A percentile compares a stretch with the other conserved stretches of the same genome.
Evolutionary conservation across 1,284 basidiomycete species (phyloP).

Genomic region (Veloporphyrellus conicus): DNA sequence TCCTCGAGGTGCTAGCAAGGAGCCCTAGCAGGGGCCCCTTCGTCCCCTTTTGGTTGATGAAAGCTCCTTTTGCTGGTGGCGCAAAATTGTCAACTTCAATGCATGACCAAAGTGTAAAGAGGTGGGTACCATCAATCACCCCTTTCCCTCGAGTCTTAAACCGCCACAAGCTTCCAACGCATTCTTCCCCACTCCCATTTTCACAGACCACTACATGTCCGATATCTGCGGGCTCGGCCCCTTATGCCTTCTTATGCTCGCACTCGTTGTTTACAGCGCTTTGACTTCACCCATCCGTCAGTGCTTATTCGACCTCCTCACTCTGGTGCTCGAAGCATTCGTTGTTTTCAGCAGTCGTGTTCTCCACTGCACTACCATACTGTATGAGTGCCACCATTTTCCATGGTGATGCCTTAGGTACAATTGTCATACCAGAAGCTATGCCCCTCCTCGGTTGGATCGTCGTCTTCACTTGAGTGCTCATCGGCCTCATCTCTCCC

Average conservation of each 20-base stretch:
- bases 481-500: constrained; percentile 13
- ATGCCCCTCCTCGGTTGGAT: constrained; percentile 15
- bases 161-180: too few species aligned
- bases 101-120: too few species aligned
- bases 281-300: background rate
- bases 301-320: constrained; percentile 12
- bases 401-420: constrained; percentile 16
- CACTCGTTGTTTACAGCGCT: background rate
- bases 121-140: too few species aligned
- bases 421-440: constrained; percentile 8
- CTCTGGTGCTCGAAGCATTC: constrained; percentile 18
- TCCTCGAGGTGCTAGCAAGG: background rate
- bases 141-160: too few species aligned
- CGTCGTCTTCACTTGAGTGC: constrained; percentile 15
- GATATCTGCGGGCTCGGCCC: too few species aligned
- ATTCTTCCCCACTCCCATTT: too few species aligned
- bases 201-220: too few species aligned
- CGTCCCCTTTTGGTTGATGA: background rate
- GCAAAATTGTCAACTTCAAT: too few species aligned
- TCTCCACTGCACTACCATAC: background rate
- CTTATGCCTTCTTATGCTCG: too few species aligned
- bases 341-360: constrained; percentile 9
- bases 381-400: background rate
- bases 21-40: background rate
- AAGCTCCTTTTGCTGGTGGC: background rate